These are phyloP conservation scores for Cercospora sojina DNA, from an alignment of 2,329 filamentous ascomycete genomes.

Conservation along the genomic window DNA sequence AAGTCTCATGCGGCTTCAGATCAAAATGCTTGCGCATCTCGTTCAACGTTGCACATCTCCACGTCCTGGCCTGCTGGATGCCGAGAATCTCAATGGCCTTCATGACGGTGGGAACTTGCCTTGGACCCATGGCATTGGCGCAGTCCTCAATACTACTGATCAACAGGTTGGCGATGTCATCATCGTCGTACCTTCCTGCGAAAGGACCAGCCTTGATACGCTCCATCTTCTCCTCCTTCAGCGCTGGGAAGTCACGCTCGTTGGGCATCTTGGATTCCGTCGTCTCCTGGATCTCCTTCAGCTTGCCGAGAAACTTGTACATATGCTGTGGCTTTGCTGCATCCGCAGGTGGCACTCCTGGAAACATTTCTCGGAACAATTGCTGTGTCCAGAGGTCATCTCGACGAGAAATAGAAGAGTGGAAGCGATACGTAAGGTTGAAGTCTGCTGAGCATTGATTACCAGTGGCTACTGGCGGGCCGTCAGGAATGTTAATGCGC, in stretches of 20 bases:
- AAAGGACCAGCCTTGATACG: conserved; percentile 35
- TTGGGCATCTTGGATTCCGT: conserved; percentile 34
- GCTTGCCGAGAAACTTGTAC: conserved; percentile 33
- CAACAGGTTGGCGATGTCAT: conserved; percentile 58
- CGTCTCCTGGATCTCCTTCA: conserved; percentile 32
- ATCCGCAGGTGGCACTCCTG: conserved; percentile 25
- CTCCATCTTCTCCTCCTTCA: conserved; percentile 33
- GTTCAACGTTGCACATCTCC: conserved; percentile 62
- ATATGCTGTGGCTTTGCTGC: conserved; percentile 31
- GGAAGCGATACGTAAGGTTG: conserved; percentile 52
- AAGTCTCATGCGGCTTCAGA: conserved; percentile 56
- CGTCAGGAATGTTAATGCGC: conserved; percentile 41
- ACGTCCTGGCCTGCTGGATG: conserved; percentile 61
- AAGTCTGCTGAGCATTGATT: conserved; percentile 56
- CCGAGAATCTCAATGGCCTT: conserved; percentile 62
- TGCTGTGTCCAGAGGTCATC: conserved; percentile 50
- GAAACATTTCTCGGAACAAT: conserved; percentile 39
- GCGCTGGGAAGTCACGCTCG: conserved; percentile 37
- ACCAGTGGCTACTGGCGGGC: conserved; percentile 45
- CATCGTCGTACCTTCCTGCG: conserved; percentile 57
- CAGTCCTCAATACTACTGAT: conserved; percentile 60
- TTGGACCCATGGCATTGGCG: conserved; percentile 59
- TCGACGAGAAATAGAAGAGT: conserved; percentile 45
- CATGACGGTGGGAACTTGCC: conserved; percentile 59
- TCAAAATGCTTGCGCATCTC: conserved; percentile 65